These are phyloP conservation scores for Wickerhamomyces bovis DNA, from an alignment of 805 yeast genomes.

Conservation along the genomic window DNA sequence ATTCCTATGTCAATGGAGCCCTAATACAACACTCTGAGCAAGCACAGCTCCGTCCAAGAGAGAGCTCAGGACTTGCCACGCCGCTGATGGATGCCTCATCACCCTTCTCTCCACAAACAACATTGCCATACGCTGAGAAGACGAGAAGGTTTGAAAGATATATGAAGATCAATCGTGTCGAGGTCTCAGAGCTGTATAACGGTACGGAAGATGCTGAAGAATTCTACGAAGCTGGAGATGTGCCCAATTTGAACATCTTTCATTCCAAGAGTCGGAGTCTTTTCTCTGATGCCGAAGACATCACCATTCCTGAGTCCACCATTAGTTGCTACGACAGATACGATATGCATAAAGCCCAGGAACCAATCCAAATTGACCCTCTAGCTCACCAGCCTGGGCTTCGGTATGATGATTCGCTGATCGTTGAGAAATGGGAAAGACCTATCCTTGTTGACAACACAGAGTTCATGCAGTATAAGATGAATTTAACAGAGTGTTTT, in stretches of 20 bases:
- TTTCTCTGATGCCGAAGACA: slow-evolving; percentile 3
- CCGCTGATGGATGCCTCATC: slow-evolving; percentile 3
- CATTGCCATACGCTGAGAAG: slow-evolving; percentile 12
- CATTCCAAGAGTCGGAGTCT: slow-evolving; percentile 7
- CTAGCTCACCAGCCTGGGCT: slow-evolving; percentile 1
- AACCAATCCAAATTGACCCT: neutral
- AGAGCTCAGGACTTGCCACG: slow-evolving; percentile 6
- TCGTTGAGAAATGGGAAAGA: neutral
- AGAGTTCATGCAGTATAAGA: slow-evolving; percentile 10
- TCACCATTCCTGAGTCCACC: slow-evolving; percentile 8
- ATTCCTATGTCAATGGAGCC: neutral
- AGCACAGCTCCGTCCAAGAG: neutral
- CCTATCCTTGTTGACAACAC: neutral
- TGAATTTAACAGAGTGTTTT: slow-evolving; percentile 17
- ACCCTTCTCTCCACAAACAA: slow-evolving; percentile 2
- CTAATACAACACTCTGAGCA: neutral
- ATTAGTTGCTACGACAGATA: slow-evolving; percentile 8
- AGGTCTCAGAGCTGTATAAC: slow-evolving; percentile 5
- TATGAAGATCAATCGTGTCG: slow-evolving; percentile 9
- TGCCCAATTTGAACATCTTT: slow-evolving; percentile 2
- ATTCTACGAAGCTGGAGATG: slow-evolving; percentile 10
- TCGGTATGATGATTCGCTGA: slow-evolving; percentile 14
- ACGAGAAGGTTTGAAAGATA: slow-evolving; percentile 10
- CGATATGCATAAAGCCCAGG: slow-evolving; percentile 15
- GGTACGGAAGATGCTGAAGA: slow-evolving; percentile 14